A percentile compares a stretch with the other conserved stretches of the same genome.
Conservation (phyloP, 1,284 basidiomycete species). For the Sporisorium exsertum region DNA sequence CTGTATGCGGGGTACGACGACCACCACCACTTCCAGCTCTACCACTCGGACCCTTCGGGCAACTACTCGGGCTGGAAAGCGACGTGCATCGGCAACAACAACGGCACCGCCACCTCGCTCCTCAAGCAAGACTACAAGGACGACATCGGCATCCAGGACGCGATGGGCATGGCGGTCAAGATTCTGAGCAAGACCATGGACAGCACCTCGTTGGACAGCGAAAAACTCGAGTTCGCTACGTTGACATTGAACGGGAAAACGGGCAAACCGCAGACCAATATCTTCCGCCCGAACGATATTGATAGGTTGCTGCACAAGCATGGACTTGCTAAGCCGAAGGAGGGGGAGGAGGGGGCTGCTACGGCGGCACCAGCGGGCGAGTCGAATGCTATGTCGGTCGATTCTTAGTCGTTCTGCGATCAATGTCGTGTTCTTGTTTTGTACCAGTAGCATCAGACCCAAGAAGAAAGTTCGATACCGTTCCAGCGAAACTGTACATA, state of each 20-base stretch:
- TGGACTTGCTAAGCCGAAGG: conserved; percentile 84
- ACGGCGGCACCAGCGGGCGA: conserved; percentile 3
- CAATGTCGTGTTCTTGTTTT: not conserved
- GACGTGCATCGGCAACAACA: conserved; percentile 96
- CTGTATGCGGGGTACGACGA: conserved; percentile 97
- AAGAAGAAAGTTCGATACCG: not conserved
- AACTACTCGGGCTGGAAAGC: conserved; percentile 99
- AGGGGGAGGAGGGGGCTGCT: conserved; percentile 72
- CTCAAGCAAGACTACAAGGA: conserved; percentile 99
- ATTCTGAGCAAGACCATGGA: conserved; percentile 99
- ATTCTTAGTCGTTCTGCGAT: conserved; percentile 39
- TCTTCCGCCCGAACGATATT: conserved; percentile 90
- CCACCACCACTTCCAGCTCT: conserved; percentile 95
- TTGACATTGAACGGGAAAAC: conserved; percentile 83
- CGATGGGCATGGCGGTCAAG: conserved; percentile 88
- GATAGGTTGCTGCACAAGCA: conserved; percentile 84
- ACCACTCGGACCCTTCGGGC: conserved; percentile 97
- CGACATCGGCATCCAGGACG: conserved; percentile 76
- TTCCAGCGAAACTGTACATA: not conserved
- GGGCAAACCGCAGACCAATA: conserved; percentile 87
- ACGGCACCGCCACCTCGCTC: conserved; percentile 90
- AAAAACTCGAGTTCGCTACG: conserved; percentile 86
- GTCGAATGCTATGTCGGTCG: conserved; percentile 58
- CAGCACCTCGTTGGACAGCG: conserved; percentile 85
- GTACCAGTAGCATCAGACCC: conserved; percentile 27